phyloP scores from a whole-genome alignment of 2,329 filamentous ascomycete genomes.

The Paraphoma sp. region DNA sequence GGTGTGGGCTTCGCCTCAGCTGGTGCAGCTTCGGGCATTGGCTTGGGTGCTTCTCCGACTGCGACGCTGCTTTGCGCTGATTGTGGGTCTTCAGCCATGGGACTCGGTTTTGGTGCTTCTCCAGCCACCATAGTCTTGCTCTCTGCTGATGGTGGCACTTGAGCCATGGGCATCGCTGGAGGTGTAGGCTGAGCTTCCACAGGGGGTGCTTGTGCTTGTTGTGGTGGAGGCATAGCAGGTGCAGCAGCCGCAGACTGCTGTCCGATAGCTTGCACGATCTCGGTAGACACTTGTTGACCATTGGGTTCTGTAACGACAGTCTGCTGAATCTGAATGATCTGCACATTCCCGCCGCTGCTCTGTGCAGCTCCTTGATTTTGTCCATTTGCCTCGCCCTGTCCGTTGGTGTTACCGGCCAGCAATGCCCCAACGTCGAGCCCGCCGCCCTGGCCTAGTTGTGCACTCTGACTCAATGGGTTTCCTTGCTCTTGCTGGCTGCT shows the following conservation, averaged over 20 bases:
- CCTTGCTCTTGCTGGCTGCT: conserved; percentile 5
- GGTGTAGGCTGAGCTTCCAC: conserved; percentile 7
- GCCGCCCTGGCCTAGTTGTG: conserved; percentile 6
- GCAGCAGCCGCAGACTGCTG: conserved; percentile 10
- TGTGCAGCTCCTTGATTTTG: conserved; percentile 15
- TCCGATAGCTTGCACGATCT: conserved; percentile 11
- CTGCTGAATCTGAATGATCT: conserved; percentile 9
- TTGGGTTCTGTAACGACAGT: conserved; percentile 13
- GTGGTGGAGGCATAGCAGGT: conserved; percentile 5
- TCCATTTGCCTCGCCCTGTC: conserved; percentile 5
- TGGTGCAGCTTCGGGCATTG: neutral
- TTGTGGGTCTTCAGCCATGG: neutral
- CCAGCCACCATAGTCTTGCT: too few relatives aligned
- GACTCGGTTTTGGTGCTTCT: neutral
- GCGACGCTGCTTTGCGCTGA: neutral
- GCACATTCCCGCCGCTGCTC: conserved; percentile 4
- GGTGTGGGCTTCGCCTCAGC: neutral
- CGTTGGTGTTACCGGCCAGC: conserved; percentile 6
- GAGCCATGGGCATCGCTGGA: too few relatives aligned
- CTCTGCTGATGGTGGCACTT: too few relatives aligned
- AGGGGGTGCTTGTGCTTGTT: conserved; percentile 1
- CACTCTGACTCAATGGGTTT: neutral
- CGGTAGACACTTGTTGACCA: conserved; percentile 9
- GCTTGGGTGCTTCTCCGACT: neutral
- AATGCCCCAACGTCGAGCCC: conserved; percentile 12